Conservation (phyloP, 108 stramenopile species). For the Skeletonema grethae region DNA sequence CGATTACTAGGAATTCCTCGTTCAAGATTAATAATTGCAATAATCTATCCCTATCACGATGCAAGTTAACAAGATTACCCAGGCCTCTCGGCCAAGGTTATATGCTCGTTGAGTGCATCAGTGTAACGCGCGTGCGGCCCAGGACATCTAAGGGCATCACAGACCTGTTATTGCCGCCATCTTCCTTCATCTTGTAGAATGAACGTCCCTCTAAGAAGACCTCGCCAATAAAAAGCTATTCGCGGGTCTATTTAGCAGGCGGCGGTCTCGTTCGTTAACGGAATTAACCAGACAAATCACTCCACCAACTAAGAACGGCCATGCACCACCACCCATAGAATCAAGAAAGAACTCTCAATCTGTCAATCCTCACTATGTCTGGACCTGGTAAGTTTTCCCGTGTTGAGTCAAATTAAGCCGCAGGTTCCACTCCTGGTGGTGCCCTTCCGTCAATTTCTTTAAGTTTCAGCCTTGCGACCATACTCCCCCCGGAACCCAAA, state of each 20-base stretch:
- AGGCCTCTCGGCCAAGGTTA: constrained; percentile 94
- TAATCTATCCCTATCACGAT: constrained; percentile 99
- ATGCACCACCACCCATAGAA: constrained; percentile 86
- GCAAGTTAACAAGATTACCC: constrained; percentile 97
- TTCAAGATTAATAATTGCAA: constrained; percentile 99
- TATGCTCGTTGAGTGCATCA: constrained; percentile 94
- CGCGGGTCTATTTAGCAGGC: constrained; percentile 92
- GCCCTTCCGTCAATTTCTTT: constrained; percentile 88
- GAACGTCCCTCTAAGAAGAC: constrained; percentile 97
- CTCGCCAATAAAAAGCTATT: constrained; percentile 76
- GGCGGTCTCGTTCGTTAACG: constrained; percentile 99
- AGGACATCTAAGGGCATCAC: constrained; percentile 99
- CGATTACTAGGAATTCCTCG: constrained; percentile 99
- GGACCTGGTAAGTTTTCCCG: constrained; percentile 82
- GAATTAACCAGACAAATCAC: constrained; percentile 99
- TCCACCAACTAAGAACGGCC: constrained; percentile 77
- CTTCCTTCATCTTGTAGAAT: constrained; percentile 92
- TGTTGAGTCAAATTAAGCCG: constrained; percentile 80
- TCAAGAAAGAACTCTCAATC: constrained; percentile 88
- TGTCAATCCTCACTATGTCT: constrained; percentile 88
- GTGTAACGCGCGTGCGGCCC: constrained; percentile 98
- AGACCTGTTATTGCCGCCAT: constrained; percentile 98
- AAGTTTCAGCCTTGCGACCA: constrained; percentile 78
- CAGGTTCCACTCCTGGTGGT: constrained; percentile 48
- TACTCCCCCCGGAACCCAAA: constrained; percentile 83